Evolutionary conservation across 2,329 filamentous ascomycete genomes (phyloP).

Genomic region (Aureobasidium sp.): DNA sequence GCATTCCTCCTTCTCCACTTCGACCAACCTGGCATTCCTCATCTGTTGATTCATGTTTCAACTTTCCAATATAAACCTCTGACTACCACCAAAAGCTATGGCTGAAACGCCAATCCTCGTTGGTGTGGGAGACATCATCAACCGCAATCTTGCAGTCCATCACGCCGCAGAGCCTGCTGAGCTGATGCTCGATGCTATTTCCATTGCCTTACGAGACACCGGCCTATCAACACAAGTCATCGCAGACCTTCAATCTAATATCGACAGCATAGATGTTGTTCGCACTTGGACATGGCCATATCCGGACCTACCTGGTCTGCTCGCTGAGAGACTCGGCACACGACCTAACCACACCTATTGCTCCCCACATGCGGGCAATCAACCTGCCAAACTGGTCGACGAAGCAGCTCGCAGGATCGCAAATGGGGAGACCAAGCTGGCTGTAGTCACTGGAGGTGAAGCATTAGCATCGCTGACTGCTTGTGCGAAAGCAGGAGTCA

Average conservation of each 20-base stretch:
- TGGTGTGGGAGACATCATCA: conserved; percentile 55
- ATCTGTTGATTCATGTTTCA: neutral
- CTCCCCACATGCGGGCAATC: conserved; percentile 55
- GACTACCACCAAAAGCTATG: neutral
- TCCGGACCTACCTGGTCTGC: conserved; percentile 46
- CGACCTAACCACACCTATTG: conserved; percentile 41
- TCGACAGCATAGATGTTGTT: conserved; percentile 54
- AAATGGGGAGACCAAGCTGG: conserved; percentile 45
- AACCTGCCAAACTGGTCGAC: conserved; percentile 55
- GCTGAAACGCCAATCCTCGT: conserved; percentile 47
- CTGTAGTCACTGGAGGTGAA: conserved; percentile 56
- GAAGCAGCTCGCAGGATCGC: conserved; percentile 53
- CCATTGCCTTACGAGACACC: conserved; percentile 45
- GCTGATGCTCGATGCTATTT: conserved; percentile 51
- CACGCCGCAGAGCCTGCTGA: conserved; percentile 52
- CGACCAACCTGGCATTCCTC: neutral
- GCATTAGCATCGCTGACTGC: conserved; percentile 51
- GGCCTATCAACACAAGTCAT: conserved; percentile 24
- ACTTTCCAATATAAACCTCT: neutral
- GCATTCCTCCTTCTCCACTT: conserved; percentile 12
- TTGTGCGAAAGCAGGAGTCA: conserved; percentile 43
- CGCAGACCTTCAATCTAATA: conserved; percentile 34
- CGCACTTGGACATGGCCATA: conserved; percentile 61
- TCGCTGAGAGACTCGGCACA: conserved; percentile 44
- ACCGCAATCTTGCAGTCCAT: conserved; percentile 43